Base-by-base conservation (phyloP, 345 rosid species). In the Dimocarpus longan region DNA sequence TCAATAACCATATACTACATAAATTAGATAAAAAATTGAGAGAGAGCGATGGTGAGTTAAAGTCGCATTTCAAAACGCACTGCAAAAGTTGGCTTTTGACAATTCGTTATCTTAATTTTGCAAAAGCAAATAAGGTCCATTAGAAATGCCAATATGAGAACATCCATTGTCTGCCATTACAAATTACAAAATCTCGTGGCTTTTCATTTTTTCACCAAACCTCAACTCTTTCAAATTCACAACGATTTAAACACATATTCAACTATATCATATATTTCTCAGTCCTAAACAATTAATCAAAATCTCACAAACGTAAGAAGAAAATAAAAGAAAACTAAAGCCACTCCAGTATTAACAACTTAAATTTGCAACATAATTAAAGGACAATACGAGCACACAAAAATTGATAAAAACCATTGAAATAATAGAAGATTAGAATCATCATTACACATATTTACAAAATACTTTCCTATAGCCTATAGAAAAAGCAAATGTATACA, bases 371-470 rank as follows among this genome's bases (percentile, higher is more conserved):
- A 57, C 56, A 57, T 22, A 6, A 60, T 60, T 8, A 16, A 54
- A 52, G 1, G 57, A 52, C 12, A 59, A 59, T 59, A 59, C 26
- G n/a, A 21, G 64, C 12, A 21, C 28, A 59, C 8, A 59, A 59
- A 19, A 21, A 10, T 50, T 50, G 32, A 40, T 8, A 67, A n/a
- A 39, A 44, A 48, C 65, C 65, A 60, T 60, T 21, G 6, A 16
- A 32, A 32, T 76, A 8, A 66, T n/a, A 21, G 39, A 66, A 5
- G 22, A 76, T 15, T 9, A 12, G 21, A 2, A 56, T 72, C 22
- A 65, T 37, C 77, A 70, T 75, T 71, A 46, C 40, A 73, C 60
- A 71, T 71, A 82, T 79, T 37, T 76, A 76, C 78, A 46, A 82
- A 60, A 76, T 28, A 74, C 73, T 65, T 75, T 66, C 66, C 70